Base-by-base conservation (phyloP, 768 basidiomycete genomes). In the Boletus coccyginus region DNA sequence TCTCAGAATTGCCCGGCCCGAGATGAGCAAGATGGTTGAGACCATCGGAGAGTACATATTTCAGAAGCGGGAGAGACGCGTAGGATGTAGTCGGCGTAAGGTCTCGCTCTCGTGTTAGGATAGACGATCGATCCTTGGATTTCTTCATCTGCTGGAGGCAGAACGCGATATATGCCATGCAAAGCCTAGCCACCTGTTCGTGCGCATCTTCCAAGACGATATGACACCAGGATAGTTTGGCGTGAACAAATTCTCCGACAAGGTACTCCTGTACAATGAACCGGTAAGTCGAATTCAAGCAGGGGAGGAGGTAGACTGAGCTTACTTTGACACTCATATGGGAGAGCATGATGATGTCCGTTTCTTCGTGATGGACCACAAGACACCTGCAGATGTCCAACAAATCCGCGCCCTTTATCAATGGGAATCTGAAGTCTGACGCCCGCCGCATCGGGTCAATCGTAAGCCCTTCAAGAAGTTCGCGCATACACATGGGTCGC, bases 291-390 rank as follows among this genome's bases (percentile, higher is more conserved):
- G 35, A 33, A 14, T 35, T 12, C 35, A 35, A 35, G 35, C 1
- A 35, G 5, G 35, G 6, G 35, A 35, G 35, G 35, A 35, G 35
- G 13, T 13, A 35, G 35, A 39, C 16, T 7, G 19, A 7, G 11
- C 38, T 40, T 17, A 60, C 59, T 38, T 51, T 60, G 14, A 60
- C 52, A 42, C 59, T 58, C 52, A 58, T 58, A 24, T 59, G 60
- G 12, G 60, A 55, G 0, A 47, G 50, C 0, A 50, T 24, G n/a
- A 61, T 36, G 12, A 55, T 21, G 14, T 55, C 60, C 5, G 50
- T 59, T 6, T 52, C 46, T 8, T 41, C 12, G 9, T 55, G 7
- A 19, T 59, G 50, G 21, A 41, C 38, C 14, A 61, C 53, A 5
- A 61, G 60, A 33, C 53, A 45, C 19, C 19, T 33, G 29, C 44